A percentile compares a stretch with the other conserved stretches of the same genome.
Conservation (phyloP, 768 basidiomycete genomes). For the Suillus plorans region DNA sequence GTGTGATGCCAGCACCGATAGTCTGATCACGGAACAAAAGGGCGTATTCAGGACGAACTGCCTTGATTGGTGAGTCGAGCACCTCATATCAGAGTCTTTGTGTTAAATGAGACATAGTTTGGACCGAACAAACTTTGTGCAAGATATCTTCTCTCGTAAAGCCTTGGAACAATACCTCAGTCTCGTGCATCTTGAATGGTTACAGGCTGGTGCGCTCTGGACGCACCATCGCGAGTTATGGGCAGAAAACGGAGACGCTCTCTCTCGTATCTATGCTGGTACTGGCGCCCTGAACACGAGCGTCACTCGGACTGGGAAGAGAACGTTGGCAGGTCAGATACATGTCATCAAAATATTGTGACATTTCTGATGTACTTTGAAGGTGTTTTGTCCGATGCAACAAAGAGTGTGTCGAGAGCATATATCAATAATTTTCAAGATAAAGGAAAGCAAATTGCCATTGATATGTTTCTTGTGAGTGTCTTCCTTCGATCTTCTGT, state of each 20-base stretch:
- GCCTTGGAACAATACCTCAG: slow-evolving; percentile 81
- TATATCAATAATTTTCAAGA: slow-evolving; percentile 99
- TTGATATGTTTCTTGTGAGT: slow-evolving; percentile 91
- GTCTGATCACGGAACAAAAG: slow-evolving; percentile 83
- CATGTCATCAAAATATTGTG: not conserved
- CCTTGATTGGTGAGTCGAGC: slow-evolving; percentile 76
- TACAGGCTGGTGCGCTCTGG: slow-evolving; percentile 71
- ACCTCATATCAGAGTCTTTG: slow-evolving; percentile 4
- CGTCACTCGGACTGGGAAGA: slow-evolving; percentile 92
- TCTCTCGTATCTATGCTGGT: slow-evolving; percentile 93
- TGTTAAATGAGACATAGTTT: slow-evolving; percentile 48
- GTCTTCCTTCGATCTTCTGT: slow-evolving; percentile 1
- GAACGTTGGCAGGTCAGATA: slow-evolving; percentile 76
- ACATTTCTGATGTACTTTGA: slow-evolving; percentile 15
- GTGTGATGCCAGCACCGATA: slow-evolving; percentile 62
- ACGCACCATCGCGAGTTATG: slow-evolving; percentile 88
- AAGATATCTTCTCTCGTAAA: slow-evolving; percentile 87
- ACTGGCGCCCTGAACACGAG: slow-evolving; percentile 94
- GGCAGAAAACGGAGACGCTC: slow-evolving; percentile 95
- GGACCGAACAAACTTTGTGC: slow-evolving; percentile 96
- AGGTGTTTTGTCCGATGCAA: slow-evolving; percentile 94
- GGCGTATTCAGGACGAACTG: slow-evolving; percentile 96
- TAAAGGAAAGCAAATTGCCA: slow-evolving; percentile 88
- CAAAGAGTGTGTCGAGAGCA: slow-evolving; percentile 92
- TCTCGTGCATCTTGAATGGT: slow-evolving; percentile 78